Base-by-base conservation (phyloP, 306 rosid genomes). In the Lupinus albus region DNA sequence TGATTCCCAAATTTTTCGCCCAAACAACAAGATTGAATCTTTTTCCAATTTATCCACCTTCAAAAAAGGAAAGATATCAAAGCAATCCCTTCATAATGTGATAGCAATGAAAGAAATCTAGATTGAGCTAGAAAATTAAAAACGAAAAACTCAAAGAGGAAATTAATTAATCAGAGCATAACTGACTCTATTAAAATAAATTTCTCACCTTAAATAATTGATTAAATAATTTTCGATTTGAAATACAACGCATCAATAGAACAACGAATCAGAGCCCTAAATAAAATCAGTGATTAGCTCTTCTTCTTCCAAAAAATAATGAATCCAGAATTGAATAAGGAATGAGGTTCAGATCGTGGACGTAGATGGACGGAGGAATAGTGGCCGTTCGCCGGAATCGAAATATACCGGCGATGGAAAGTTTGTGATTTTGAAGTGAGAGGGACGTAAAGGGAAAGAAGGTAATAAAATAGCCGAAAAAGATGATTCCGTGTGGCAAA, bases 351-450 rank as follows among this genome's bases (percentile, higher is more conserved):
- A 2, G 39, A 38, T 33, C 64, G 7, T 6, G 17, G 1, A 16
- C 62, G 11, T 33, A 74, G 32, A 56, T 0, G 18, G 45, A 70
- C 58, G 47, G 73, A 56, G 58, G 18, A 4, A 39, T 25, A 13
- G 25, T 47, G 66, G 49, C 5, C 4, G 56, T 58, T 54, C 64
- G 58, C 67, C 79, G 84, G 82, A 57, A 74, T 39, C 8, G 10
- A 39, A 32, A 21, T 79, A 55, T 52, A 45, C 70, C 79, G 76
- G 83, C 55, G 75, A 55, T 71, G 79, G 58, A 49, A 39, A 73
- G 14, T 64, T 33, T 32, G 76, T 78, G 16, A 73, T 61, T 30
- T 73, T 25, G 70, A 61, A 67, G 45, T 11, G 36, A 18, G 71
- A 50, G 56, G 54, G 70, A 53, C 47, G 28, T 13, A 59, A 64